phyloP scores from a whole-genome alignment of 305 asterid species.

The Fraxinus albicans region DNA sequence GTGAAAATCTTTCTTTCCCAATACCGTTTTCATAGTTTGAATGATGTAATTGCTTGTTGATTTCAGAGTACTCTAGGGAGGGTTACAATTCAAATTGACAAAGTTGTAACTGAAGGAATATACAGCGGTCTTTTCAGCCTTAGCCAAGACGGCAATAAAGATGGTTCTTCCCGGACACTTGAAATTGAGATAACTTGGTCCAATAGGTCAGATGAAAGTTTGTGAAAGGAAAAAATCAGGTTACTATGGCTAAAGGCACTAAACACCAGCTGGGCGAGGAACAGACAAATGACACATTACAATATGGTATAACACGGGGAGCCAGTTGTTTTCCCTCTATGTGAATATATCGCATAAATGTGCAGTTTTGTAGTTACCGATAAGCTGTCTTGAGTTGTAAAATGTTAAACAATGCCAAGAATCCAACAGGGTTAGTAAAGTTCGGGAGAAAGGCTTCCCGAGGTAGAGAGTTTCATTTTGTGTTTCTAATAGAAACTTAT shows the following conservation, averaged over 20 bases:
- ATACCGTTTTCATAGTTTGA: conserved; percentile 5
- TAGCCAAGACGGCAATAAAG: conserved; percentile 41
- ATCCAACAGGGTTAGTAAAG: conserved; percentile 15
- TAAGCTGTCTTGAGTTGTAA: conserved; percentile 5
- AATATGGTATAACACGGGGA: conserved; percentile 17
- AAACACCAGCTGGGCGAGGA: conserved; percentile 6
- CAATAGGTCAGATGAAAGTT: conserved; percentile 34
- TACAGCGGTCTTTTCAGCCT: conserved; percentile 44
- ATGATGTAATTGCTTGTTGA: conserved; percentile 18
- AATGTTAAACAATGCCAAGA: conserved; percentile 17
- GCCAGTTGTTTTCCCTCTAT: conserved; percentile 13
- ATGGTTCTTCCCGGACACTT: conserved; percentile 42
- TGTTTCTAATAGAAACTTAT: conserved; percentile 14
- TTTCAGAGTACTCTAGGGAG: conserved; percentile 72
- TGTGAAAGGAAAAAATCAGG: conserved; percentile 24
- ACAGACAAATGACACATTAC: neutral
- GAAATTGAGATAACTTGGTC: conserved; percentile 54
- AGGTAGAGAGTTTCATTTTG: conserved; percentile 10
- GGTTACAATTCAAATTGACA: conserved; percentile 73
- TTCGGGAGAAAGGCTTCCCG: conserved; percentile 9
- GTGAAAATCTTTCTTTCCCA: neutral
- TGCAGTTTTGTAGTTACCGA: conserved; percentile 23
- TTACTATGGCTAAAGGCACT: conserved; percentile 9
- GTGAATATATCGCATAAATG: conserved; percentile 27
- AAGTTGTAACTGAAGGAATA: conserved; percentile 64